These are phyloP conservation scores for Termitomyces sp. DNA, from an alignment of 768 basidiomycete species.

Conservation along the genomic window DNA sequence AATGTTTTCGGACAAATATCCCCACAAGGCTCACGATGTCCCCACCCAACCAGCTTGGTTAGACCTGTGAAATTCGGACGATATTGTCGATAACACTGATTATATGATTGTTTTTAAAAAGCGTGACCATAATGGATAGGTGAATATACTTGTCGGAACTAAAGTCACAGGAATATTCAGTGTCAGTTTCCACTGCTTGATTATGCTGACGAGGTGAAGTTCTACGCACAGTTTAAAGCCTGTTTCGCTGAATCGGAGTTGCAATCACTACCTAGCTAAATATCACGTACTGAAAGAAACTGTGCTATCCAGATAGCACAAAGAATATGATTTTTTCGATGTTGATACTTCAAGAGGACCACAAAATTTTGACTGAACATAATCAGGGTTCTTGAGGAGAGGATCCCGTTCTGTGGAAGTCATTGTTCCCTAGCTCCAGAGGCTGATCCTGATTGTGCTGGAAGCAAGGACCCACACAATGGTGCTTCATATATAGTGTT, in stretches of 20 bases:
- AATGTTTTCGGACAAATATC: not conserved
- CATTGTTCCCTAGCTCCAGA: constrained; percentile 3
- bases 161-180: constrained; percentile 46
- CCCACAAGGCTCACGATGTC: constrained; percentile 48
- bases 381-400: constrained; percentile 4
- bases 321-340: constrained; percentile 56
- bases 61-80: constrained; percentile 71
- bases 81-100: constrained; percentile 71
- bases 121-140: not conserved
- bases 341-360: constrained; percentile 61
- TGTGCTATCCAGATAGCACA: constrained; percentile 66
- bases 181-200: not conserved
- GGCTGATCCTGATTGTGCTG: not conserved
- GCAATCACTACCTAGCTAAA: not conserved
- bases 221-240: constrained; percentile 28
- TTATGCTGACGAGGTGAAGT: not conserved
- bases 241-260: constrained; percentile 3
- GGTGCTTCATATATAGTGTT: not conserved
- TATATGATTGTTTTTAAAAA: not conserved
- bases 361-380: constrained; percentile 1
- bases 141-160: constrained; percentile 64
- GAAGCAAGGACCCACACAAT: not conserved
- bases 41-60: constrained; percentile 83
- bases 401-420: constrained; percentile 11
- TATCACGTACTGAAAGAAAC: constrained; percentile 62